Conservation (phyloP, 768 basidiomycete species). For the Ephemerocybe angulata region DNA sequence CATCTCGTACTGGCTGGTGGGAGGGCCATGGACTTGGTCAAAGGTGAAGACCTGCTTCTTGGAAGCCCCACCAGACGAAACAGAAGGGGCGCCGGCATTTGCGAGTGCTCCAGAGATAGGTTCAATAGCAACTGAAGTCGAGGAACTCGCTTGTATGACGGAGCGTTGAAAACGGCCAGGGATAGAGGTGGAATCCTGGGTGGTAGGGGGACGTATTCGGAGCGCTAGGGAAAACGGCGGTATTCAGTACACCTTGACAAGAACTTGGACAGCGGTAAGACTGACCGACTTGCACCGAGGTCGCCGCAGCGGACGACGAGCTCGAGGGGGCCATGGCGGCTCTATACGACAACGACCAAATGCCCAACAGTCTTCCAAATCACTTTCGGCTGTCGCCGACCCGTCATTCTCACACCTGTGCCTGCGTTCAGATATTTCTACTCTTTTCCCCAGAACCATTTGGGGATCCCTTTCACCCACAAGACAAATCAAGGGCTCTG, state of each 20-base stretch:
- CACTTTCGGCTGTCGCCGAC: slow-evolving; percentile 36
- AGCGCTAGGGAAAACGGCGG: slow-evolving; percentile 52
- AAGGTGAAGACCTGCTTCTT: slow-evolving; percentile 90
- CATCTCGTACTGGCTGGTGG: slow-evolving; percentile 79
- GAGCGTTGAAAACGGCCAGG: slow-evolving; percentile 92
- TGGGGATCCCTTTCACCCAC: no score
- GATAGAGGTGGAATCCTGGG: slow-evolving; percentile 79
- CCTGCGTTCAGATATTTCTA: background rate
- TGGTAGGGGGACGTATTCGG: slow-evolving; percentile 84
- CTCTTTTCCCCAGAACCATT: background rate
- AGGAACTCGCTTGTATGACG: slow-evolving; percentile 73
- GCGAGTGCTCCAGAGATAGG: slow-evolving; percentile 50
- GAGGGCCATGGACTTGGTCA: slow-evolving; percentile 90
- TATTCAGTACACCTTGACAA: slow-evolving; percentile 15
- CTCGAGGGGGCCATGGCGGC: slow-evolving; percentile 70
- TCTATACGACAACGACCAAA: slow-evolving; percentile 33
- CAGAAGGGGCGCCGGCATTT: slow-evolving; percentile 47
- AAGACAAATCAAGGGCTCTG: no score
- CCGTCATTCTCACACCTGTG: slow-evolving; percentile 21
- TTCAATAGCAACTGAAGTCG: slow-evolving; percentile 83
- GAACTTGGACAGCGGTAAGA: slow-evolving; percentile 16
- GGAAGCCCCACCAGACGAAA: slow-evolving; percentile 41
- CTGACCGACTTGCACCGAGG: slow-evolving; percentile 93
- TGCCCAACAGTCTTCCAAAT: slow-evolving; percentile 25
- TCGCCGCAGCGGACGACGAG: slow-evolving; percentile 69